Conservation (phyloP, 179 eudicot species). For the Spinacia oleracea region DNA sequence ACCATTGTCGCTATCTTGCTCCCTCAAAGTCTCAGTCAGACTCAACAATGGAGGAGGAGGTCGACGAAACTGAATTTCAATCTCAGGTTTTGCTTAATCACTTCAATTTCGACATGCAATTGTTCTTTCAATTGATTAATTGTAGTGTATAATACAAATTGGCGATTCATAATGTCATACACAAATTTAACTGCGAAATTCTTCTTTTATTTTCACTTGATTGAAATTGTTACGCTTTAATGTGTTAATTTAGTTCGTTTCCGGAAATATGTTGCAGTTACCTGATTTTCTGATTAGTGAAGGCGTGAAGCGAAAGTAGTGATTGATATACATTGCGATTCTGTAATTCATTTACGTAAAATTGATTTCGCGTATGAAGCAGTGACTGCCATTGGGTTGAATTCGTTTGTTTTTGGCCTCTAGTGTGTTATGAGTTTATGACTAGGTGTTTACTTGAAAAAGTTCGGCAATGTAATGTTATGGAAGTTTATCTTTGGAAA, state of each 20-base stretch:
- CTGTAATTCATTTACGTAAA: background rate
- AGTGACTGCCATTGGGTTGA: too few relatives aligned
- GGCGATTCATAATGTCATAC: background rate
- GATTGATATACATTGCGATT: background rate
- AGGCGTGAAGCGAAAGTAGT: background rate
- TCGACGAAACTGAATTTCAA: conserved; percentile 39
- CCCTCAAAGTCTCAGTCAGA: background rate
- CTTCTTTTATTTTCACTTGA: background rate
- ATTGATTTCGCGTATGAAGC: background rate
- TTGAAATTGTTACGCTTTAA: background rate
- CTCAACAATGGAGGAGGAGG: conserved; percentile 31
- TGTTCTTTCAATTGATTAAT: background rate
- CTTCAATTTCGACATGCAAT: conserved; percentile 6
- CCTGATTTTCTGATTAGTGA: background rate
- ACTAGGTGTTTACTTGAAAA: background rate
- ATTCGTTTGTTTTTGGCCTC: background rate
- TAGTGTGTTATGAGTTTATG: background rate
- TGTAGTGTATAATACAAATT: background rate
- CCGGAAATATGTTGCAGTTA: background rate
- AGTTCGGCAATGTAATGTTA: background rate
- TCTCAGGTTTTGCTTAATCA: conserved; percentile 31
- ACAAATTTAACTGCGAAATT: background rate
- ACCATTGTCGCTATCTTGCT: background rate
- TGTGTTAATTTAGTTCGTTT: background rate
- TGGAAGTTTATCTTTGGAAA: background rate